phyloP scores from a whole-genome alignment of 108 stramenopile genomes.

The Schizochytrium sp. region DNA sequence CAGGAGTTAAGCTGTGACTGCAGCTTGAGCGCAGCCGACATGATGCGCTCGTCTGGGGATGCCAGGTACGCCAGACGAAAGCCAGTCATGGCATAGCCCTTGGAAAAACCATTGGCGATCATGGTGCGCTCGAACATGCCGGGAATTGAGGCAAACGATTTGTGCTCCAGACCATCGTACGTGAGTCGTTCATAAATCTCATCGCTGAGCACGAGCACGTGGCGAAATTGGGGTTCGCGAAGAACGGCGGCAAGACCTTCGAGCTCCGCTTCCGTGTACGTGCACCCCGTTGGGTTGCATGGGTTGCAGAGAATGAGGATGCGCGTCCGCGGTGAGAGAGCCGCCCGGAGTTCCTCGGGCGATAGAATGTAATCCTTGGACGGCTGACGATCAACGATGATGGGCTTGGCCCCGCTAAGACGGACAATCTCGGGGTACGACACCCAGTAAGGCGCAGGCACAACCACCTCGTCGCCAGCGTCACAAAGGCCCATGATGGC shows the following conservation, averaged over 20 bases:
- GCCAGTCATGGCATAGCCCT: slow-evolving; percentile 95
- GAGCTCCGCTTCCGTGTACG: slow-evolving; percentile 56
- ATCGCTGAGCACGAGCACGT: slow-evolving; percentile 74
- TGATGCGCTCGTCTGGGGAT: slow-evolving; percentile 50
- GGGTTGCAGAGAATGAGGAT: slow-evolving; percentile 91
- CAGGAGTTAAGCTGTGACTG: slow-evolving; percentile 86
- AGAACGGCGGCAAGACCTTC: slow-evolving; percentile 59
- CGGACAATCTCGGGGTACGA: slow-evolving; percentile 90
- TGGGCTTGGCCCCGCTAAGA: slow-evolving; percentile 68
- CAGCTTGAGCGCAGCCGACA: slow-evolving; percentile 65
- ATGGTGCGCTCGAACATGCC: slow-evolving; percentile 74
- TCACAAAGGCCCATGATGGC: slow-evolving; percentile 74
- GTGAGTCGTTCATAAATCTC: slow-evolving; percentile 94
- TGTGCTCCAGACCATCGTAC: slow-evolving; percentile 65
- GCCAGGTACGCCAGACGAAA: slow-evolving; percentile 82
- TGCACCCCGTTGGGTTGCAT: slow-evolving; percentile 86
- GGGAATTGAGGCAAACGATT: slow-evolving; percentile 68
- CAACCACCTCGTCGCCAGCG: slow-evolving; percentile 74
- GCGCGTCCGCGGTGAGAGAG: slow-evolving; percentile 62
- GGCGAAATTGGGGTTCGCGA: slow-evolving; percentile 47
- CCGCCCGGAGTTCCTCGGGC: slow-evolving; percentile 52
- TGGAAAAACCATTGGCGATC: slow-evolving; percentile 85
- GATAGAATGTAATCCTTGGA: slow-evolving; percentile 72
- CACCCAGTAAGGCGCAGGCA: slow-evolving; percentile 93
- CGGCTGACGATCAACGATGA: slow-evolving; percentile 70